These are phyloP conservation scores for Agrocybe chaxingu DNA, from an alignment of 768 basidiomycete genomes.

Conservation along the genomic window DNA sequence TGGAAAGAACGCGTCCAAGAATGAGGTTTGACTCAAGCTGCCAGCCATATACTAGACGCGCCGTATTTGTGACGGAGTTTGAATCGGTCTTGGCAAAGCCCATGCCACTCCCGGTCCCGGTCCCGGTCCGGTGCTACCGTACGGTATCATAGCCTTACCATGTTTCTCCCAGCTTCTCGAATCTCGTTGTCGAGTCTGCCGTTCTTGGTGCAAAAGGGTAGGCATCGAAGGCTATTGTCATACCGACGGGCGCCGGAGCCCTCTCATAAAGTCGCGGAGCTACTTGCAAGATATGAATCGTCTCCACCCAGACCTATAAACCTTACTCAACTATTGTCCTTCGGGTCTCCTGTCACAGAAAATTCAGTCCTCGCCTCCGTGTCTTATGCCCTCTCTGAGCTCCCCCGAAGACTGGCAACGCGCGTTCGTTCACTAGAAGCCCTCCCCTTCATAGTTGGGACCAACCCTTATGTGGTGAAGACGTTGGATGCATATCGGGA, in stretches of 20 bases:
- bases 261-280: slow-evolving; percentile 49
- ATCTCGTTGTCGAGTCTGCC: too few species aligned
- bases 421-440: slow-evolving; percentile 72
- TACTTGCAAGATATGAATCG: slow-evolving; percentile 61
- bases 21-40: slow-evolving; percentile 11
- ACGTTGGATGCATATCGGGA: slow-evolving; percentile 65
- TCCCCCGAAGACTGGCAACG: slow-evolving; percentile 72
- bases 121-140: too few species aligned
- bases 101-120: too few species aligned
- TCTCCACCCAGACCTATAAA: slow-evolving; percentile 68
- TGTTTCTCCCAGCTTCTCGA: too few species aligned
- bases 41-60: slow-evolving; percentile 19
- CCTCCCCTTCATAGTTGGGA: slow-evolving; percentile 86
- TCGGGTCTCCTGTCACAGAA: slow-evolving; percentile 68
- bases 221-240: background rate
- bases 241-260: slow-evolving; percentile 41
- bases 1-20: slow-evolving; percentile 21
- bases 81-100: slow-evolving; percentile 9
- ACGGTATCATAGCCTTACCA: too few species aligned
- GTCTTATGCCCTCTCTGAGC: slow-evolving; percentile 68
- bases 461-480: slow-evolving; percentile 81
- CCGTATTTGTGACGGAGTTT: slow-evolving; percentile 24
- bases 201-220: too few species aligned
- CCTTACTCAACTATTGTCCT: slow-evolving; percentile 69
- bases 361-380: slow-evolving; percentile 75